Evolutionary conservation across 306 rosid genomes (phyloP).

Genomic region (Betula pendula): DNA sequence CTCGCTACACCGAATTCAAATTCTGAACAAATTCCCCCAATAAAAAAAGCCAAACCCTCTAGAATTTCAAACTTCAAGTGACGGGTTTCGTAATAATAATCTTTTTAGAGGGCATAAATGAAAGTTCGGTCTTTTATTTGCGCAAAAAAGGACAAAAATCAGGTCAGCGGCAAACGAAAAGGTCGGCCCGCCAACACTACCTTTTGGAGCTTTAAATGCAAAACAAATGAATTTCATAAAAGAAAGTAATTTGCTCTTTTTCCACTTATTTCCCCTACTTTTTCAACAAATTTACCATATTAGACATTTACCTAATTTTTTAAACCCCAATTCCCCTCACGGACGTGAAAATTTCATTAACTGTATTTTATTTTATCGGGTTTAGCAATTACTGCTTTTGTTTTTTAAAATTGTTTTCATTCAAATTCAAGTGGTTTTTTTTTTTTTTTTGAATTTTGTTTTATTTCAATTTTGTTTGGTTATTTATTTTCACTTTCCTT

Average conservation of each 20-base stretch:
- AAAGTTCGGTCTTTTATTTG: background rate
- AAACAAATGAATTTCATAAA: conserved; percentile 39
- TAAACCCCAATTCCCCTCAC: conserved; percentile 48
- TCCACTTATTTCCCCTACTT: conserved; percentile 22
- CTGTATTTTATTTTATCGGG: conserved; percentile 70
- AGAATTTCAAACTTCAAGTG: conserved; percentile 17
- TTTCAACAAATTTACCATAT: conserved; percentile 37
- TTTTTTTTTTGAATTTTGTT: conserved; percentile 25
- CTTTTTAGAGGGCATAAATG: conserved; percentile 22
- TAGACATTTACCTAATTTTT: conserved; percentile 31
- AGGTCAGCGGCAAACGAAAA: conserved; percentile 73
- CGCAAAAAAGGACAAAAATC: conserved; percentile 68
- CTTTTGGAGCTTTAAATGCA: conserved; percentile 61
- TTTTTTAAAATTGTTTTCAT: conserved; percentile 2
- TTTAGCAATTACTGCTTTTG: conserved; percentile 47
- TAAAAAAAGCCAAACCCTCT: background rate
- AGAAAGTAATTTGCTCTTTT: conserved; percentile 34
- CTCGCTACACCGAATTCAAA: background rate
- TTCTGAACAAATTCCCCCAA: background rate
- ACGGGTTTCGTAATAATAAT: conserved; percentile 34
- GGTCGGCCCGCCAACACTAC: conserved; percentile 56
- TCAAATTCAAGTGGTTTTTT: conserved; percentile 1
- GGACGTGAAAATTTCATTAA: conserved; percentile 73
- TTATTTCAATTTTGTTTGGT: conserved; percentile 34
- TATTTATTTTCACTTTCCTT: conserved; percentile 34